Evolutionary conservation across 495 filamentous ascomycete genomes (phyloP).

Genomic region (Hyaloscypha bicolor): DNA sequence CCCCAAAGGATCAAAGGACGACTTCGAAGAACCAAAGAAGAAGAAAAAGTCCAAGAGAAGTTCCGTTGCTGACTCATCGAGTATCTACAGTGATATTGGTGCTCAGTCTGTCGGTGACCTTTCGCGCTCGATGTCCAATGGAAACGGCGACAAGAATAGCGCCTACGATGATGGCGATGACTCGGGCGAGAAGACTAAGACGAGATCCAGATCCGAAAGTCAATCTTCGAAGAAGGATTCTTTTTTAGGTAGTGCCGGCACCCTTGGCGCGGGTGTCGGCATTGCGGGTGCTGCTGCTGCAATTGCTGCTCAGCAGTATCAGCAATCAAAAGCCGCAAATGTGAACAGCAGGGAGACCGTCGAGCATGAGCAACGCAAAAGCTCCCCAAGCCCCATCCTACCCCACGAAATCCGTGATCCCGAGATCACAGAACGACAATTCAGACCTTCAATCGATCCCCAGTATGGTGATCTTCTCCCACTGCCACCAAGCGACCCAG

Average conservation of each 20-base stretch:
- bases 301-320: constrained; percentile 44
- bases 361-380: constrained; percentile 12
- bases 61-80: constrained; percentile 24
- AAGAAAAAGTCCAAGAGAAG: constrained; percentile 34
- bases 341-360: constrained; percentile 16
- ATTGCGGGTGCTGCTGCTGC: constrained; percentile 46
- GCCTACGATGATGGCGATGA: constrained; percentile 20
- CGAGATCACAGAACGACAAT: constrained; percentile 48
- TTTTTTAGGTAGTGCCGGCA: constrained; percentile 68
- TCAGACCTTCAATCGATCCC: constrained; percentile 60
- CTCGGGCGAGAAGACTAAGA: constrained; percentile 26
- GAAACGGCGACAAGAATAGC: constrained; percentile 10
- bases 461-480: constrained; percentile 57
- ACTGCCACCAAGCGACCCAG: constrained; percentile 52
- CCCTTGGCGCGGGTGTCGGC: constrained; percentile 63
- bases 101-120: constrained; percentile 27
- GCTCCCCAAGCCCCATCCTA: constrained; percentile 7
- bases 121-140: constrained; percentile 20
- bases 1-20: constrained; percentile 30
- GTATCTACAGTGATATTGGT: constrained; percentile 25
- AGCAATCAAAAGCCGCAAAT: constrained; percentile 35
- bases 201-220: constrained; percentile 23
- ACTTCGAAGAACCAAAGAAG: constrained; percentile 32
- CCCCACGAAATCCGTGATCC: constrained; percentile 42
- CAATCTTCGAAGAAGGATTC: constrained; percentile 43